phyloP scores from a whole-genome alignment of 2,329 filamentous ascomycete species.

The Penicillium fuscoglaucum region DNA sequence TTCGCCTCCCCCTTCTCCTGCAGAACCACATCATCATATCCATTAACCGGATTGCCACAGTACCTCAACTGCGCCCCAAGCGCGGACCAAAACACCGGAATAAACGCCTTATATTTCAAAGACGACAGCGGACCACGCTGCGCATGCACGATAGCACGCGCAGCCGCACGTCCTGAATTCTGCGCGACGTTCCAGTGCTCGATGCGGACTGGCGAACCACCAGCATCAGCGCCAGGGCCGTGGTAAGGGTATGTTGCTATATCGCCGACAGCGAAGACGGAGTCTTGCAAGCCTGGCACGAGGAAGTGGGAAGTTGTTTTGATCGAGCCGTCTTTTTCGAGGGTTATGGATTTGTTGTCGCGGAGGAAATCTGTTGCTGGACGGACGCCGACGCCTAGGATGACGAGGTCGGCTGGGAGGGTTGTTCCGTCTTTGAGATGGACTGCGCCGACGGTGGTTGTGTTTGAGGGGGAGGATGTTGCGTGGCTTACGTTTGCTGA shows the following conservation, averaged over 20 bases:
- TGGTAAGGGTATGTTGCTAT: slow-evolving; percentile 94
- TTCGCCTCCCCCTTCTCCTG: slow-evolving; percentile 74
- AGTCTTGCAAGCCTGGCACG: slow-evolving; percentile 67
- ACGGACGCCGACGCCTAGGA: slow-evolving; percentile 84
- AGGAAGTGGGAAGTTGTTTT: slow-evolving; percentile 77
- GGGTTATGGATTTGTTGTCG: slow-evolving; percentile 65
- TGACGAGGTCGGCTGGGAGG: slow-evolving; percentile 83
- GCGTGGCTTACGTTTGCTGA: slow-evolving; percentile 80
- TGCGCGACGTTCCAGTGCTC: slow-evolving; percentile 99
- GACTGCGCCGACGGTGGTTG: slow-evolving; percentile 75
- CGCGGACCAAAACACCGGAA: slow-evolving; percentile 96
- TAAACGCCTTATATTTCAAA: slow-evolving; percentile 68
- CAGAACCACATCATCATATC: slow-evolving; percentile 83
- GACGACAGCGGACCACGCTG: slow-evolving; percentile 33
- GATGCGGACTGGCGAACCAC: slow-evolving; percentile 65
- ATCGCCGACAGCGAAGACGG: slow-evolving; percentile 91
- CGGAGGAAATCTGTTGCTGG: slow-evolving; percentile 82
- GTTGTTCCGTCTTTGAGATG: slow-evolving; percentile 81
- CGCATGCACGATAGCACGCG: slow-evolving; percentile 71
- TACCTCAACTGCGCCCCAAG: slow-evolving; percentile 87
- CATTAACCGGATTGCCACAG: slow-evolving; percentile 79
- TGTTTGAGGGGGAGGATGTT: slow-evolving; percentile 65
- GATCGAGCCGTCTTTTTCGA: slow-evolving; percentile 84
- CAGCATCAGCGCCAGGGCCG: slow-evolving; percentile 78
- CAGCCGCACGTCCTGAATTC: slow-evolving; percentile 80